phyloP scores from a whole-genome alignment of 2,329 filamentous ascomycete species.

The Ascomycota sp. region DNA sequence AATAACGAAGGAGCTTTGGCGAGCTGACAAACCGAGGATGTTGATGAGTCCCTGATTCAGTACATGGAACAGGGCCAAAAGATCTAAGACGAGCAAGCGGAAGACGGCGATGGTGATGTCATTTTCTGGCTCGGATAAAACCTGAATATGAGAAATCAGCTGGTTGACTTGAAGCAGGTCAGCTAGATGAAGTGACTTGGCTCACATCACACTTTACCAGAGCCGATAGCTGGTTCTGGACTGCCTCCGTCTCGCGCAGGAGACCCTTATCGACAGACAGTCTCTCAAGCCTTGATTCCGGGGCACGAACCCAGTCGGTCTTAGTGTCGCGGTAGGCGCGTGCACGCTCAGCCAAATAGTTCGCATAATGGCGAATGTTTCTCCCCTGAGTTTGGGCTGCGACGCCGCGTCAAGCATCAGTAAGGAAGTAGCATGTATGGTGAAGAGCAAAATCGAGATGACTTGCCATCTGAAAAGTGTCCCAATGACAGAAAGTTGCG shows the following conservation, averaged over 20 bases:
- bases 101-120: slow-evolving; percentile 94
- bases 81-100: slow-evolving; percentile 71
- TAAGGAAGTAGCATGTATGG: neutral
- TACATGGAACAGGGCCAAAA: slow-evolving; percentile 78
- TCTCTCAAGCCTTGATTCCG: slow-evolving; percentile 66
- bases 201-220: slow-evolving; percentile 77
- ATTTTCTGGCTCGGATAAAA: slow-evolving; percentile 79
- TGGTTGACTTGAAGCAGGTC: neutral
- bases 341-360: slow-evolving; percentile 68
- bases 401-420: neutral
- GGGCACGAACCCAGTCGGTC: slow-evolving; percentile 72
- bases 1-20: slow-evolving; percentile 1
- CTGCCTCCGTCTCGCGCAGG: slow-evolving; percentile 72
- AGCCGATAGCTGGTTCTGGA: slow-evolving; percentile 73
- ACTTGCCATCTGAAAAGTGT: slow-evolving; percentile 76
- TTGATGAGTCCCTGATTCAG: slow-evolving; percentile 97
- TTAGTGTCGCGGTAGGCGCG: slow-evolving; percentile 68
- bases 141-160: slow-evolving; percentile 21
- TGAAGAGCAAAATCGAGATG: neutral
- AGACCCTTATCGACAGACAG: slow-evolving; percentile 81
- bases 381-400: slow-evolving; percentile 81
- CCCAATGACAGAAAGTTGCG: slow-evolving; percentile 72
- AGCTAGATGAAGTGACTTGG: slow-evolving; percentile 5
- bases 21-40: slow-evolving; percentile 54
- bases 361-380: slow-evolving; percentile 81